Evolutionary conservation across 1,284 basidiomycete species (phyloP), one percentile per base, ranked within the genome.

Genomic region (Rhodotorula sp.): DNA sequence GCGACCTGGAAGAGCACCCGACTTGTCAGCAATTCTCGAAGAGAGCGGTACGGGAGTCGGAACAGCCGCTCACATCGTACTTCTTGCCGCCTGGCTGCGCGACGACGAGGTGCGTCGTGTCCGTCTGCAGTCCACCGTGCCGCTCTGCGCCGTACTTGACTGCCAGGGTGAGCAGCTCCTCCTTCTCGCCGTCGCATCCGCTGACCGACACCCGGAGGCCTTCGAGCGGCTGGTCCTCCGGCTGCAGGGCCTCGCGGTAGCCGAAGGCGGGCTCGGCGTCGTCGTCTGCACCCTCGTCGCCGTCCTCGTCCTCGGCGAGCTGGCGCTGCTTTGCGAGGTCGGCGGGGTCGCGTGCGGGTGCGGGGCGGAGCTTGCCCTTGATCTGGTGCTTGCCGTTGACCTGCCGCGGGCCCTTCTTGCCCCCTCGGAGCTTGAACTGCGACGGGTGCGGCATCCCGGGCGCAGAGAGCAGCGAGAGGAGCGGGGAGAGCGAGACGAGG

Each of bases 81-180:
- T 93, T 93, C n/a, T 88, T 85, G 41, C 90, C 88, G 10, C 89
- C 90, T 72, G 89, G 87, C 23, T 82, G 82, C 44, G 82, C 83
- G 1, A 91, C 90, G 58, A 93, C 83, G 50, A 93, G 85, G 81
- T 93, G 91, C 0, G 91, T 93, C 44, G 91, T 89, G 63, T 85
- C 85, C 79, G 91, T 90, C 0, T 90, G 92, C 66, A 93, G 88
- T 67, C 90, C 88, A 27, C 82, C 85, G 14, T 86, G 84, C 56
- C 86, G 84, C 42, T 83, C 82, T 21, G 90, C 91, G 21, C 91
- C 92, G 13, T 93, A 87, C 78, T 91, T 88, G 44, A 87, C 80
- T 3, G 90, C 91, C 77, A 89, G 85, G 70, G 88, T 88, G 78
- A 90, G 90, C 46, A 93, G 50, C 56, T 61, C 53, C 46, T 60